Evolutionary conservation across 768 basidiomycete genomes (phyloP).

Genomic region (Crepidotus variabilis): DNA sequence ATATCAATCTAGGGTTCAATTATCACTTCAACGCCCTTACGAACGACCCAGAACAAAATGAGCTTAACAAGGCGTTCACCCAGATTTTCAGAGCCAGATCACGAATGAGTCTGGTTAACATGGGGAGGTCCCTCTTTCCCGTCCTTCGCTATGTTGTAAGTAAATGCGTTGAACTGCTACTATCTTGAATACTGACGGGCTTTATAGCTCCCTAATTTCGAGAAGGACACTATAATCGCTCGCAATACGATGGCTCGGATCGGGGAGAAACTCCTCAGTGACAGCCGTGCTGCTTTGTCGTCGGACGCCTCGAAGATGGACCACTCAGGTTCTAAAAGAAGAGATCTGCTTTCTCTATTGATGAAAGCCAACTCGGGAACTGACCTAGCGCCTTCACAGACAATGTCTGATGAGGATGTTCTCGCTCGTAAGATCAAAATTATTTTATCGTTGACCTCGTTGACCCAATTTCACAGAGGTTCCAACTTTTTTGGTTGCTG

Average conservation of each 20-base stretch:
- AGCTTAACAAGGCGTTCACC: slow-evolving; percentile 51
- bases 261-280: slow-evolving; percentile 41
- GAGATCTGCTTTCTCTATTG: slow-evolving; percentile 59
- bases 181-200: too few species aligned
- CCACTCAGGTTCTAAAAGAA: slow-evolving; percentile 28
- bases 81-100: slow-evolving; percentile 44
- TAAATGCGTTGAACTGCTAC: not conserved
- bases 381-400: slow-evolving; percentile 51
- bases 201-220: slow-evolving; percentile 27
- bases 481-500: slow-evolving; percentile 57
- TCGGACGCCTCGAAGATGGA: slow-evolving; percentile 25
- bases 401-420: slow-evolving; percentile 61
- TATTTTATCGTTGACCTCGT: too few species aligned
- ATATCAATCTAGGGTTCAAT: slow-evolving; percentile 27
- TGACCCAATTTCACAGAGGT: too few species aligned
- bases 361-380: slow-evolving; percentile 63
- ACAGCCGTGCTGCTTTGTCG: slow-evolving; percentile 41
- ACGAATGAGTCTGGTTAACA: slow-evolving; percentile 26
- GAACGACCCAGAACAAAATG: slow-evolving; percentile 32
- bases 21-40: slow-evolving; percentile 30
- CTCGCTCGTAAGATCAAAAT: slow-evolving; percentile 41
- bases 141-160: slow-evolving; percentile 34
- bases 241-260: slow-evolving; percentile 44
- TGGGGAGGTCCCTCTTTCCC: slow-evolving; percentile 33
- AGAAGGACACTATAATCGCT: slow-evolving; percentile 25